Evolutionary conservation across 371 early-diverging fungal species (phyloP), one percentile per base, ranked within the genome.

Genomic region (Rhizopus stolonifer): DNA sequence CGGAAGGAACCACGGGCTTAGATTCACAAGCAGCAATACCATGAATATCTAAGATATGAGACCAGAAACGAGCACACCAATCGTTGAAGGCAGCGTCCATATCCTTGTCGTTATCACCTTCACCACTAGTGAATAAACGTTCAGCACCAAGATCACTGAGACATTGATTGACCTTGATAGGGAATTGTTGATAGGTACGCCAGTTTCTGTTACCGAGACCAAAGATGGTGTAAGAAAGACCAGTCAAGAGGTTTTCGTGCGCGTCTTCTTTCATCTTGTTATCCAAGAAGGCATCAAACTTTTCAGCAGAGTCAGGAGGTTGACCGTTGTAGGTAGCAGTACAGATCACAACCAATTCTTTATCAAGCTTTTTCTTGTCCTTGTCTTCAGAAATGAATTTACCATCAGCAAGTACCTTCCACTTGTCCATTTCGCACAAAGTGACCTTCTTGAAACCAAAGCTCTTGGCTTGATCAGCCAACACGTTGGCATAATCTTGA

Each of bases 201-300:
- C 83, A 83, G 53, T 83, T 75, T 56, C 69, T 69, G 67, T 83
- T 83, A 54, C 77, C 77, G 2, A 77, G 56, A 49, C 84, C 84
- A 66, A 81, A 82, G 11, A 83, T 81, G 32, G 76, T 58, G 49
- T 61, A 83, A 10, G 59, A 50, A 4, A 80, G 39, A 17, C 79
- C 74, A 4, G 64, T 53, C 2, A 73, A 44, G 0, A 67, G 7
- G 10, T 51, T 56, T 48, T 61, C 64, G 18, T 65, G 46, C 11
- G 52, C 57, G 9, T 23, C 24, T 45, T 71, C 64, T n/a, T 52
- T 54, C 15, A 52, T 18, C 26, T 64, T 68, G 15, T 46, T 46
- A 21, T 66, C 64, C 14, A 83, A 46, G 43, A 74, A 78, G n/a
- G 74, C 70, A 62, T 76, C 59, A 45, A 83, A 82, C 9, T 61